These are phyloP conservation scores for Saccharata proteae DNA, from an alignment of 2,329 filamentous ascomycete species.

Conservation along the genomic window DNA sequence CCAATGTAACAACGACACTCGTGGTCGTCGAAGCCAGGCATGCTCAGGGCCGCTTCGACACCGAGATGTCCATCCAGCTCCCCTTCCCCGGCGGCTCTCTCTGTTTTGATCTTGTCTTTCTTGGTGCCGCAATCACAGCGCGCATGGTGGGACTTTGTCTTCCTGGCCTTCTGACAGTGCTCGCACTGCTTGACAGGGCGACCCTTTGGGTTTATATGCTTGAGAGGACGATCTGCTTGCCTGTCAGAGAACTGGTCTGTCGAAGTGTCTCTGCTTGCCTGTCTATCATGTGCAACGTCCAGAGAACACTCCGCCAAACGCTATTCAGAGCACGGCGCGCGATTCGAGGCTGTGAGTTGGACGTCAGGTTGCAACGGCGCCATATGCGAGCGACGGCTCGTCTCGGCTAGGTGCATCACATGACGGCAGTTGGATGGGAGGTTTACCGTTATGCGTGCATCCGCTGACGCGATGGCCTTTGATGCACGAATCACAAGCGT, in stretches of 20 bases:
- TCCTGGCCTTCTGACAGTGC: constrained; percentile 91
- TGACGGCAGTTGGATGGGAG: constrained; percentile 9
- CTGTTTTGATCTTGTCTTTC: constrained; percentile 46
- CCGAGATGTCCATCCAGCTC: constrained; percentile 18
- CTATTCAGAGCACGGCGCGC: too few relatives aligned
- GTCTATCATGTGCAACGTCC: neutral
- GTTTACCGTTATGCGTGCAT: constrained; percentile 82
- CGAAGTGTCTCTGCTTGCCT: constrained; percentile 9
- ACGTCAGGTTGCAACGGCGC: too few relatives aligned
- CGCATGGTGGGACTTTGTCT: constrained; percentile 85
- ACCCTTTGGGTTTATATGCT: constrained; percentile 95
- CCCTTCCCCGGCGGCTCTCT: constrained; percentile 27
- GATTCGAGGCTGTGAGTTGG: too few relatives aligned
- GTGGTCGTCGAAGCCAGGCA: constrained; percentile 23
- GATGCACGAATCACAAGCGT: constrained; percentile 94
- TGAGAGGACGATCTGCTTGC: constrained; percentile 67
- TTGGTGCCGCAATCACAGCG: constrained; percentile 97
- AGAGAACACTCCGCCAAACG: neutral
- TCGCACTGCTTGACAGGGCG: constrained; percentile 95
- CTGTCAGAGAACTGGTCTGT: constrained; percentile 10
- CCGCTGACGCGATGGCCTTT: constrained; percentile 98
- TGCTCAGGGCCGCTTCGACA: constrained; percentile 19
- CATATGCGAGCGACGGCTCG: too few relatives aligned
- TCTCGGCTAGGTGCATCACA: too few relatives aligned
- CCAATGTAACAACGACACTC: constrained; percentile 40